Base-by-base conservation (phyloP, 2,329 filamentous ascomycete species). In the Capronia epimyces region DNA sequence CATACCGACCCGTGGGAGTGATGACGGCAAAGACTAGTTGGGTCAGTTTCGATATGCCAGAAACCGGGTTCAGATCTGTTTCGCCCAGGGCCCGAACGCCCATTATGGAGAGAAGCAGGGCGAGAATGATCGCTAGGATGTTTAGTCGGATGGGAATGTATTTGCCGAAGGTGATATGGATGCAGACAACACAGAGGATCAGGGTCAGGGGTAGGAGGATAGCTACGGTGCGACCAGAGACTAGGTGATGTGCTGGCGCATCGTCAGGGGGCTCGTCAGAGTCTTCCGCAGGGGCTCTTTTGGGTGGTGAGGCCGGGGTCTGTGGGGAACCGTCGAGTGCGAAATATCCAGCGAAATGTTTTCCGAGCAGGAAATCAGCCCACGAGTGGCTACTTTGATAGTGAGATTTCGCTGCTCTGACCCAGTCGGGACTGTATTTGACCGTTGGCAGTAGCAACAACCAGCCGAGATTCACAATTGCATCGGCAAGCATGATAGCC, bases 401-500 rank as follows among this genome's bases (percentile, higher is more conserved):
- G 36, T 54, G 51, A 8, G 55, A 41, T 15, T 43, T 40, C 21
- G 39, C 39, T 8, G 48, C 29, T 18, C 60, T 51, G 43, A 66
- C 62, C 53, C 69, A 65, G 18, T 55, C 58, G 2, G 72, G 71
- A 1, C 66, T 71, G 58, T 78, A 69, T 10, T 68, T 68, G 16
- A 85, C 66, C 0, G 85, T 56, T 0, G 87, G 84, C 2, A 80
- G 80, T 2, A 86, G 58, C 1, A 86, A 74, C 34, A 96, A 78
- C 75, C 90, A 89, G 1, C 86, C 82, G 8, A 98, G 79, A 62
- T 87, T 96, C 56, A 97, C 80, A 2, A 98, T 77, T 0, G 91
- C 89, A 68, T 98, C 93, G 18, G 88, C 87, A 21, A 98, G 77
- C 93, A 98, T 98, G 59, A 98, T 96, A 2, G 93, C 88, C 24